Percentiles rank a stretch among this genome's conserved stretches.
These are phyloP conservation scores for Cercospora sp. DNA, from an alignment of 2,329 filamentous ascomycete species.

Conservation along the genomic window DNA sequence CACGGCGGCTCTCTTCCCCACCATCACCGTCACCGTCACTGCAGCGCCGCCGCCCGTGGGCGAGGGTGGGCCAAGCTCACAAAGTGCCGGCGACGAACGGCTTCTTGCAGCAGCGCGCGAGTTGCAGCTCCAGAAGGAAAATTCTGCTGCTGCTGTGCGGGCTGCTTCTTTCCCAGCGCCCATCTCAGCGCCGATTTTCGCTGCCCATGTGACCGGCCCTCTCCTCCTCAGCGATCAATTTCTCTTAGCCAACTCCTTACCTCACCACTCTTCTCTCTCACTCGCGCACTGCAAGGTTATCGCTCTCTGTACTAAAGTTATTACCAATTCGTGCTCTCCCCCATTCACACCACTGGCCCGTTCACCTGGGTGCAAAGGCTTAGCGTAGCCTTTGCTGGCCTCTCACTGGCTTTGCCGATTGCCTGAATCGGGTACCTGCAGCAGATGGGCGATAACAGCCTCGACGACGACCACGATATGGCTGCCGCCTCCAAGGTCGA, in stretches of 20 bases:
- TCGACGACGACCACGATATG: slow-evolving; percentile 43
- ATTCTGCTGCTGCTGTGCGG: slow-evolving; percentile 5
- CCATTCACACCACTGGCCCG: slow-evolving; percentile 18
- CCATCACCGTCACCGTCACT: background rate
- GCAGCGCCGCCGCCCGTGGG: background rate
- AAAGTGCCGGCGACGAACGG: slow-evolving; percentile 5
- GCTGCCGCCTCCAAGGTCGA: slow-evolving; percentile 49
- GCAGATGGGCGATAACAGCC: slow-evolving; percentile 52
- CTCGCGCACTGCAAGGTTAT: slow-evolving; percentile 42
- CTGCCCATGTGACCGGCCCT: slow-evolving; percentile 20
- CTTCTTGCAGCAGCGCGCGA: slow-evolving; percentile 8
- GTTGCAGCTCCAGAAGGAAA: background rate
- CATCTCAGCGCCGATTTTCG: background rate
- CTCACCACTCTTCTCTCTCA: slow-evolving; percentile 29
- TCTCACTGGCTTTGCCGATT: slow-evolving; percentile 35
- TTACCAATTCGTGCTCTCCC: slow-evolving; percentile 30
- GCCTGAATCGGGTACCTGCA: slow-evolving; percentile 46
- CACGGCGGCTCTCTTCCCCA: background rate
- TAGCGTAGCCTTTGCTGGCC: slow-evolving; percentile 33
- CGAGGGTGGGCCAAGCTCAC: background rate
- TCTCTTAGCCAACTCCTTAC: slow-evolving; percentile 36
- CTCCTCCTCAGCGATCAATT: slow-evolving; percentile 27
- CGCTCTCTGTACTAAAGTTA: slow-evolving; percentile 35
- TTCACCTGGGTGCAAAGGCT: slow-evolving; percentile 32
- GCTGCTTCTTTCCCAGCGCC: slow-evolving; percentile 10